Conservation (phyloP, 1,284 basidiomycete species). For the Marasmius oreades region DNA sequence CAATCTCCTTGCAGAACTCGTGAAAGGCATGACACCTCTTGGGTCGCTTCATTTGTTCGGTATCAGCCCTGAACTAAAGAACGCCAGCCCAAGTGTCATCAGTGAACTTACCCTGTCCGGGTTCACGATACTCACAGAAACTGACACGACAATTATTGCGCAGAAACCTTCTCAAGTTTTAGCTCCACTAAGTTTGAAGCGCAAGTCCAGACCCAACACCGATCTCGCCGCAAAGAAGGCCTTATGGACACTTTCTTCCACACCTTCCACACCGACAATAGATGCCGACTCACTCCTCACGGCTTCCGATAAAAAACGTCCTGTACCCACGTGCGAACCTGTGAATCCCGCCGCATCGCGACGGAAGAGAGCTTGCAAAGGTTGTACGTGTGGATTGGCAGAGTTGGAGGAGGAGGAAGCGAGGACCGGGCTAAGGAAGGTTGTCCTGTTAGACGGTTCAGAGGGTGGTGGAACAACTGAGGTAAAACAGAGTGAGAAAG, state of each 20-base stretch:
- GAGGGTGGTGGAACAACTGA: constrained; percentile 55
- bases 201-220: constrained; percentile 40
- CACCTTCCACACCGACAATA: constrained; percentile 32
- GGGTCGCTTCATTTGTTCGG: constrained; percentile 68
- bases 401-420: constrained; percentile 83
- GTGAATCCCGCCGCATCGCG: constrained; percentile 47
- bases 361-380: constrained; percentile 89
- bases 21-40: constrained; percentile 53
- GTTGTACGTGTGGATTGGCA: constrained; percentile 90
- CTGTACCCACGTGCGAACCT: constrained; percentile 66
- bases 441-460: constrained; percentile 66
- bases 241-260: constrained; percentile 63
- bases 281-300: constrained; percentile 78
- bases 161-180: constrained; percentile 57
- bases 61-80: constrained; percentile 22
- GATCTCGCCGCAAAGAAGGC: constrained; percentile 72
- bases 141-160: constrained; percentile 50
- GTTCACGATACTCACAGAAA: constrained; percentile 51
- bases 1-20: constrained; percentile 54
- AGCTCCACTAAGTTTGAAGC: constrained; percentile 37
- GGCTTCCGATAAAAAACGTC: constrained; percentile 66
- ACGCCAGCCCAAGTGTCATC: constrained; percentile 34
- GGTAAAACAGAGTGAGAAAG: constrained; percentile 62
- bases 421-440: constrained; percentile 43
- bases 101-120: constrained; percentile 59